Base-by-base conservation (phyloP, 768 basidiomycete species). In the Leccinum imitatum region DNA sequence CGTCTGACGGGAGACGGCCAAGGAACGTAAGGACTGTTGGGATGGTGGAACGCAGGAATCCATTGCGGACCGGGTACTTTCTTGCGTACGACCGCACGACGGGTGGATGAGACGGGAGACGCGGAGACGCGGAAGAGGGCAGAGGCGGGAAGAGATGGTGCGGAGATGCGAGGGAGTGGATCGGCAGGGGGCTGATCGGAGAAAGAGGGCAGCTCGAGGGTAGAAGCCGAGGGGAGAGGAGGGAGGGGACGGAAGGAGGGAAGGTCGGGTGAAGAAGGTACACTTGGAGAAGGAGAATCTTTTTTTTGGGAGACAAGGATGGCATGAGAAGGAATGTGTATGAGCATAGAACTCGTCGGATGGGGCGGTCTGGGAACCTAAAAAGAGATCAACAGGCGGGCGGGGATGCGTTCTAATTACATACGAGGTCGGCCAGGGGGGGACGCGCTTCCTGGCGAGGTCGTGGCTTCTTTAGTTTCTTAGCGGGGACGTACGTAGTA, bases 21-120 rank as follows among this genome's bases (percentile, higher is more conserved):
- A 9, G 82, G 82, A 6, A 82, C 78, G 55, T 83, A 84, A n/a
- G 83, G 82, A 65, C 79, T 82, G 54, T 83, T 82, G 6, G 82
- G 80, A 67, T 84, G 80, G 46, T 75, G 76, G 33, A 80, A 73
- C 25, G 77, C 71, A 7, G 79, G 75, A 35, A 77, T 70, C 64
- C 71, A 73, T 41, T 70, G 67, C 3, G 71, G 70, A 54, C 73
- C 68, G 51, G 64, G 51, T 13, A 63, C 68, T 53, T 56, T 65
- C 47, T 63, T 69, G 25, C 60, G 61, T 50, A 50, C 17, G 19
- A 58, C 53, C 8, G 41, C 63, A 23, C 52, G 61, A 14, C 56
- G 63, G 2, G 57, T 59, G 25, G 71, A 60, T 30, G 69, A 25
- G 31, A 59, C 57, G 11, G 69, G 65, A 14, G 62, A 53, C 50